Evolutionary conservation across 2,329 filamentous ascomycete species (phyloP).

Genomic region (Colletotrichum liaoningense): DNA sequence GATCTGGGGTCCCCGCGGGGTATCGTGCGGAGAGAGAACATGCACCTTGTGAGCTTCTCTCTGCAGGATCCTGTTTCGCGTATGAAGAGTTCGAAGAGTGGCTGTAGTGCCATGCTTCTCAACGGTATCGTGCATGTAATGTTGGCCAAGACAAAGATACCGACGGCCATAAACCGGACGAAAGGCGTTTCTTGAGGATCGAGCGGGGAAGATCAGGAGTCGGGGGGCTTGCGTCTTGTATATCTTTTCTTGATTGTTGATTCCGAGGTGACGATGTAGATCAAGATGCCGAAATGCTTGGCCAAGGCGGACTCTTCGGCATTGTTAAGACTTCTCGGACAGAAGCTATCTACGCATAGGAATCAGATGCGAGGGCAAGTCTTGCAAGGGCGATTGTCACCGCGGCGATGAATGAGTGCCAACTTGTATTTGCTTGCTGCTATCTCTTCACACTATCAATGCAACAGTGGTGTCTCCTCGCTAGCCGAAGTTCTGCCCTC

Average conservation of each 20-base stretch:
- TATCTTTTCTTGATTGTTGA: not conserved
- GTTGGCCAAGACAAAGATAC: not conserved
- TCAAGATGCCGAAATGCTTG: not conserved
- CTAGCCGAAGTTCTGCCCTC: slow-evolving; percentile 34
- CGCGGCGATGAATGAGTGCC: not conserved
- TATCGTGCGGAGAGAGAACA: not conserved
- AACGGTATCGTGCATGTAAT: not conserved
- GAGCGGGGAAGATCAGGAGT: not conserved
- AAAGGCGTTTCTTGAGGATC: not conserved
- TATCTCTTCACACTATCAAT: not conserved
- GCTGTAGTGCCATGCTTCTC: not conserved
- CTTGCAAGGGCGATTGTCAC: too few species aligned
- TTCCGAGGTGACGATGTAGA: not conserved
- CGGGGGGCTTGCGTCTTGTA: not conserved
- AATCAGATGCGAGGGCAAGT: not conserved
- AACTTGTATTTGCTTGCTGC: not conserved
- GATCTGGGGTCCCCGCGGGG: not conserved
- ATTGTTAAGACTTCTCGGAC: not conserved
- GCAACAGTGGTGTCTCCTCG: slow-evolving; percentile 50
- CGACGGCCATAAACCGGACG: not conserved
- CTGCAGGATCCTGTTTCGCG: not conserved
- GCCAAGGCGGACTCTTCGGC: not conserved
- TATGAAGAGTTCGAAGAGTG: not conserved
- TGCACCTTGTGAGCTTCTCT: not conserved
- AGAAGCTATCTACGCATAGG: not conserved